Evolutionary conservation across 306 rosid species (phyloP), one percentile per base, ranked within the genome.

Genomic region (Rosa persica): DNA sequence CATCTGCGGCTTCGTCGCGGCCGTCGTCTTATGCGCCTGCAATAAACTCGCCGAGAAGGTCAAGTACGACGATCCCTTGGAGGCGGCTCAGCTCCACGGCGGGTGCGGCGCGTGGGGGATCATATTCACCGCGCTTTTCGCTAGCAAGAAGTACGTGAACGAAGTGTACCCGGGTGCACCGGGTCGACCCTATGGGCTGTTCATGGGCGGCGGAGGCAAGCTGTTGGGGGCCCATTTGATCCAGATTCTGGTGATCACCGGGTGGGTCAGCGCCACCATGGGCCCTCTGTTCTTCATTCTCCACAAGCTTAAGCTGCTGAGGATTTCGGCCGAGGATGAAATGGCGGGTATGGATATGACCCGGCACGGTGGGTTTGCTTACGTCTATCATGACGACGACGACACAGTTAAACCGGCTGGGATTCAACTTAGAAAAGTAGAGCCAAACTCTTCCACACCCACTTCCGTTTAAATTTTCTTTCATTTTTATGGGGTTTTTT

Each of bases 41-140:
- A 94, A 94, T 82, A 84, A 25, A 2, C 42, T 94, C 12, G 98
- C 97, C 0, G 97, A 94, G 85, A 90, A 19, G 65, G 4, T 75
- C 2, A 79, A 71, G 4, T 92, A 15, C 76, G 97, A 94, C 62
- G 98, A 94, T 51, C 97, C 97, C 0, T 17, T 94, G 1, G 98
- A 94, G 75, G 98, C 97, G 43, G 95, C 98, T 7, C 98, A 94
- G 74, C 83, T 94, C 0, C 97, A 94, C 85, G 98, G 97, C 0
- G 98, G 98, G 0, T 94, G 98, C 40, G 98, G 98, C 80, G 95
- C 97, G 79, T 94, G 98, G 97, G 97, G 98, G 0, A 81, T 94
- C 8, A 81, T 94, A 0, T 94, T 94, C 89, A 90, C 97, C 1
- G 97, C 93, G 8, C 44, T 94, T 48, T 94, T 94, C 49, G 98